Conservation (phyloP, 257 asterid species). For the Nicotiana tomentosiformis region DNA sequence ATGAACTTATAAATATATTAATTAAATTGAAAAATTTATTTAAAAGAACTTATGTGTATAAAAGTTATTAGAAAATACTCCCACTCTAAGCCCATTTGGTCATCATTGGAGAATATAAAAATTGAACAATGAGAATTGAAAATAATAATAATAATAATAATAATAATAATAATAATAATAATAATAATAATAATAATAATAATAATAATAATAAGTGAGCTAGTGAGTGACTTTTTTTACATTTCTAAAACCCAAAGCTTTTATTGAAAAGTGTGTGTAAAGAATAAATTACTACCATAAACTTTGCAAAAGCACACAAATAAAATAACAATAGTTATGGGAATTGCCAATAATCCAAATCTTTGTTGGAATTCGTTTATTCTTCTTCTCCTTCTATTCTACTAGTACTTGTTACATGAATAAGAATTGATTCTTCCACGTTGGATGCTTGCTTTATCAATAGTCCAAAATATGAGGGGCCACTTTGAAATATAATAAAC, state of each 20-base stretch:
- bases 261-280: neutral
- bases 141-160: no score
- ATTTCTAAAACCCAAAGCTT: neutral
- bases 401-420: slow-evolving; percentile 1
- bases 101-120: no score
- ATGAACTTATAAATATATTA: no score
- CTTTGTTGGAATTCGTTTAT: slow-evolving; percentile 50
- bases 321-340: slow-evolving; percentile 6
- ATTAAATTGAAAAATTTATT: no score
- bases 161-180: no score
- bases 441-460: slow-evolving; percentile 7
- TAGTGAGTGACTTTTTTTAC: neutral
- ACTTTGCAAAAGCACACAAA: neutral
- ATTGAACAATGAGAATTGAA: no score
- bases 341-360: slow-evolving; percentile 32
- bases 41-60: no score
- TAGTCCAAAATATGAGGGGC: neutral
- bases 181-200: no score
- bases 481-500: neutral
- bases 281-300: neutral
- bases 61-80: no score
- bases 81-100: no score
- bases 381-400: slow-evolving; percentile 17
- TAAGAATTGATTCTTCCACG: slow-evolving; percentile 44
- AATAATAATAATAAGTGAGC: no score